Conservation (phyloP, 495 filamentous ascomycete genomes). For the Umbilicaria muhlenbergii region DNA sequence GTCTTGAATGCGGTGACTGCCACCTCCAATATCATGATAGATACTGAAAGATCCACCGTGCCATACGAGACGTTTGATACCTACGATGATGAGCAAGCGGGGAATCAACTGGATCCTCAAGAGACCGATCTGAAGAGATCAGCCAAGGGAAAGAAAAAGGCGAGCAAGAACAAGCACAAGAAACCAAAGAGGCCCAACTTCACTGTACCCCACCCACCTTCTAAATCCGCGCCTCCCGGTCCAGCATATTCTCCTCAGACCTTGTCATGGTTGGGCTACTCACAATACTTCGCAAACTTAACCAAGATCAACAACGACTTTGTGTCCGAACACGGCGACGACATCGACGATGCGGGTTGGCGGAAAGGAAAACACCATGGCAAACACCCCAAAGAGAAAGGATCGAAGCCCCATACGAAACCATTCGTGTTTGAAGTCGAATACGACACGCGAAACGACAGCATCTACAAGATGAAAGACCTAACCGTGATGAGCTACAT, state of each 20-base stretch:
- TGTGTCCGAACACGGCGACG: conserved; percentile 9
- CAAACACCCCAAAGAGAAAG: conserved; percentile 29
- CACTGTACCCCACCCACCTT: conserved; percentile 53
- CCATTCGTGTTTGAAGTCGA: conserved; percentile 67
- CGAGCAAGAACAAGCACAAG: conserved; percentile 34
- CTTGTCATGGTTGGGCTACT: conserved; percentile 59
- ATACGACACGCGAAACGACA: conserved; percentile 67
- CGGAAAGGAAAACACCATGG: conserved; percentile 39
- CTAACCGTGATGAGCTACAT: conserved; percentile 75
- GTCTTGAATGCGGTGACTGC: conserved; percentile 6
- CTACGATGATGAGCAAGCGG: conserved; percentile 3
- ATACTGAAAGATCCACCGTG: not conserved
- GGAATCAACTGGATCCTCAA: not conserved
- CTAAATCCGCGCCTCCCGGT: conserved; percentile 59
- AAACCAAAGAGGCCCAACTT: conserved; percentile 46
- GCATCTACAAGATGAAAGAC: conserved; percentile 59
- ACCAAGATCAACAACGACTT: conserved; percentile 67
- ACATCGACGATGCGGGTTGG: conserved; percentile 23
- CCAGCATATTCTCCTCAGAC: conserved; percentile 85
- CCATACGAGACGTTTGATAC: not conserved
- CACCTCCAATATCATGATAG: not conserved
- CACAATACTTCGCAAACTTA: conserved; percentile 87
- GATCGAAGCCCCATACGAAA: conserved; percentile 27
- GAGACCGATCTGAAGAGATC: not conserved
- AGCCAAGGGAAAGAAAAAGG: conserved; percentile 23